Base-by-base conservation (phyloP, 139 green algal genomes). In the Gonium pectorale region DNA sequence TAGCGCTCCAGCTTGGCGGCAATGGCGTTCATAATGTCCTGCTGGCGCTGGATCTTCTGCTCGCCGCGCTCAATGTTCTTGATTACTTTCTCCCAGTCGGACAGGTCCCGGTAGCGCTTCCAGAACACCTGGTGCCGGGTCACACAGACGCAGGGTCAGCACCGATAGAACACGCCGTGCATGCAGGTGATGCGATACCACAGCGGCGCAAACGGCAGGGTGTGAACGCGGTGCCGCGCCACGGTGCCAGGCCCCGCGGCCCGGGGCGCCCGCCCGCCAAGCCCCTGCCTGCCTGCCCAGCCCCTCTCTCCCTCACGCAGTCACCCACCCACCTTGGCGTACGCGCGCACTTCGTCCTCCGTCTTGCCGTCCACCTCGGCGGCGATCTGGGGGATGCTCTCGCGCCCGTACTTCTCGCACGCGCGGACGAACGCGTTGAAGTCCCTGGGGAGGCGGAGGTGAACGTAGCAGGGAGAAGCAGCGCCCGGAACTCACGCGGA, bases 11-110 rank as follows among this genome's bases (percentile, higher is more conserved):
- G 90, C 94, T 99, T 99, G 80, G 84, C 83, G 17, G 89, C 91
- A 29, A 99, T 95, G 19, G 95, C 93, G 60, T 93, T 86, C 94
- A 98, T 96, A 86, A 99, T 98, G 90, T 97, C 93, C 73, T 93
- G 83, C 91, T 99, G 71, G 88, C 95, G 88, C 91, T 96, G 92
- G 67, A 99, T 97, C 88, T 96, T 95, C 87, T 93, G 87, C 92
- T 99, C 96, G 35, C 97, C 97, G 0, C 93, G 90, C 92, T 99
- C 97, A 62, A 99, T 99, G 85, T 97, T 98, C 88, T 98, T 98
- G 59, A 98, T 95, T 67, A 96, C 90, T 62, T 95, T 93, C 91
- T 98, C 96, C 78, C 82, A 94, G 81, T 98, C 96, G 41, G 86
- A 86, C 68, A 98, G 92, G 88, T 97, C 94, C 37, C 89, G 86